Evolutionary conservation across 306 rosid genomes (phyloP).

Genomic region (Geum urbanum): DNA sequence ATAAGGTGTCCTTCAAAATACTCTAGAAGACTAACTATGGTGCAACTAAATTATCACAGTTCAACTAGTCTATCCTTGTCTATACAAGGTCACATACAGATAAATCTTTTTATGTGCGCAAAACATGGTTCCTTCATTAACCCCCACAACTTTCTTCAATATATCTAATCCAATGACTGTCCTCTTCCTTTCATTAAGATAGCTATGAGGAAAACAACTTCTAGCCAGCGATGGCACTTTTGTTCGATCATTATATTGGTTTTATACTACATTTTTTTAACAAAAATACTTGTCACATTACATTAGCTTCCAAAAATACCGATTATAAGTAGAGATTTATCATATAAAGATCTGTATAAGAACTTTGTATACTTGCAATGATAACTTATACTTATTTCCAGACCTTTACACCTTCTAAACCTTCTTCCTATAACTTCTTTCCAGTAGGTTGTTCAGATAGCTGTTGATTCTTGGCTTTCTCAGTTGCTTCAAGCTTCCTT

Average conservation of each 20-base stretch:
- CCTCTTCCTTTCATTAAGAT: neutral
- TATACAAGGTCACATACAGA: neutral
- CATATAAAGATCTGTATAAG: too few relatives aligned
- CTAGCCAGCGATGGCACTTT: neutral
- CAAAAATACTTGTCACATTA: too few relatives aligned
- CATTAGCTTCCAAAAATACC: too few relatives aligned
- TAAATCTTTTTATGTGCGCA: neutral
- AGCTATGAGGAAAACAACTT: neutral
- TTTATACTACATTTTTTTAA: neutral
- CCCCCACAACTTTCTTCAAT: neutral
- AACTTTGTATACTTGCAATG: too few relatives aligned
- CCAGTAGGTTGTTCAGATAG: too few relatives aligned
- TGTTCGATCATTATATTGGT: neutral
- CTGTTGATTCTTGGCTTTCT: constrained; percentile 39
- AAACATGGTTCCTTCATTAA: neutral
- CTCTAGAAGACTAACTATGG: neutral
- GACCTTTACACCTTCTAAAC: too few relatives aligned
- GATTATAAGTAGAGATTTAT: too few relatives aligned
- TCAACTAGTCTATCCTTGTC: neutral
- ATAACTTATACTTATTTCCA: too few relatives aligned
- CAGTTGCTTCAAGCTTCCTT: constrained; percentile 62
- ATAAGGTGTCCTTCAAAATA: neutral
- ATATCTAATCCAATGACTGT: neutral
- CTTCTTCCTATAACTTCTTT: too few relatives aligned
- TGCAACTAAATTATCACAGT: neutral